These are phyloP conservation scores for Raffaelea deltoideospora DNA, from an alignment of 2,329 filamentous ascomycete species.

Conservation along the genomic window DNA sequence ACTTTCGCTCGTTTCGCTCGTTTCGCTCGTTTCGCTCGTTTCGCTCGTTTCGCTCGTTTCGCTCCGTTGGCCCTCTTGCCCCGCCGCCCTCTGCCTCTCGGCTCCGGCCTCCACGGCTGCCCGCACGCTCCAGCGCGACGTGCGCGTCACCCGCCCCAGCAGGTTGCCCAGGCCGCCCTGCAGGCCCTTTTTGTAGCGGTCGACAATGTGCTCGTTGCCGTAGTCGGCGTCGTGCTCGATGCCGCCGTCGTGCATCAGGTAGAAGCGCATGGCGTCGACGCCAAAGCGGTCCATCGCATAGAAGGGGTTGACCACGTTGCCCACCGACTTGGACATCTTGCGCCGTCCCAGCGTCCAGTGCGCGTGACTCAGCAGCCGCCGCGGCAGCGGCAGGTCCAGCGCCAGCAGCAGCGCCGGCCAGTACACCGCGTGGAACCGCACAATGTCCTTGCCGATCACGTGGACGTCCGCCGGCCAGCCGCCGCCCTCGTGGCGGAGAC, in stretches of 20 bases:
- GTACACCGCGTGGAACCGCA: constrained; percentile 93
- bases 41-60: no score
- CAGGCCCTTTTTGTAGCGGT: constrained; percentile 65
- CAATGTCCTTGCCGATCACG: constrained; percentile 90
- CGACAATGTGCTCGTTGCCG: constrained; percentile 60
- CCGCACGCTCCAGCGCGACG: constrained; percentile 53
- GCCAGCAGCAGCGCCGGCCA: constrained; percentile 96
- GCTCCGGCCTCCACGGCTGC: constrained; percentile 31
- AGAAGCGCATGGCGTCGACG: constrained; percentile 77
- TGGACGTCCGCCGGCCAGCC: constrained; percentile 90
- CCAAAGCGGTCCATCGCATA: constrained; percentile 83
- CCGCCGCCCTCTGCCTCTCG: neutral
- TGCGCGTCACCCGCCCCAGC: constrained; percentile 51
- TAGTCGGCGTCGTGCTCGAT: constrained; percentile 71
- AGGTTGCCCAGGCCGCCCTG: constrained; percentile 71
- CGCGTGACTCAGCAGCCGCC: constrained; percentile 70
- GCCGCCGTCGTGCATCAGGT: constrained; percentile 66
- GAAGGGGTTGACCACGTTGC: constrained; percentile 90
- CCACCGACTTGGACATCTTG: constrained; percentile 95
- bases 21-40: no score
- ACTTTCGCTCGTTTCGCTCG: no score
- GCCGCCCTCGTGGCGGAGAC: constrained; percentile 25
- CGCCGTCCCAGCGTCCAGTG: constrained; percentile 87
- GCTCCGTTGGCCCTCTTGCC: neutral
- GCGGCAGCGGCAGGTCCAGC: constrained; percentile 62